Conservation (phyloP, 345 rosid species). For the Punica granatum region DNA sequence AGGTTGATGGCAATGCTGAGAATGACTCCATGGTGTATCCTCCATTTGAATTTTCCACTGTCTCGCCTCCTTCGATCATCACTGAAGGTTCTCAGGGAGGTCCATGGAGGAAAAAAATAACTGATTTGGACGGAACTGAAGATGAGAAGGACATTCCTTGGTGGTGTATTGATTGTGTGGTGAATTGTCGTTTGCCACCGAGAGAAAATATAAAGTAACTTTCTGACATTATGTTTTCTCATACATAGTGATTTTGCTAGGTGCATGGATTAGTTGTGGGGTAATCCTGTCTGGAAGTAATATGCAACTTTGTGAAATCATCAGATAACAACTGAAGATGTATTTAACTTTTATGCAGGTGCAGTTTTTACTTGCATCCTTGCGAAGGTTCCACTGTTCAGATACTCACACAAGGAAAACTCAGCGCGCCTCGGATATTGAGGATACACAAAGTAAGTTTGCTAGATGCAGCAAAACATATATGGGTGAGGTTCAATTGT, state of each 20-base stretch:
- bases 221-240: conserved; percentile 7
- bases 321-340: neutral
- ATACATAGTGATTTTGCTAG: neutral
- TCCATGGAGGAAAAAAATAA: conserved; percentile 93
- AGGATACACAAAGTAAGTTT: conserved; percentile 86
- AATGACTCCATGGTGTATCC: conserved; percentile 82
- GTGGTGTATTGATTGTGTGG: conserved; percentile 92
- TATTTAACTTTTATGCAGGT: conserved; percentile 38
- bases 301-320: neutral
- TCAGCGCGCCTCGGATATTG: conserved; percentile 97
- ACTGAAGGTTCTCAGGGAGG: conserved; percentile 99
- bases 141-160: conserved; percentile 92
- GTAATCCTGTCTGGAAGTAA: neutral
- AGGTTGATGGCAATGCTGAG: conserved; percentile 60
- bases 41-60: conserved; percentile 79
- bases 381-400: conserved; percentile 81
- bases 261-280: neutral
- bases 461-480: neutral
- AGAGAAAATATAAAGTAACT: conserved; percentile 88
- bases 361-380: conserved; percentile 93
- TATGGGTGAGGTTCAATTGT: neutral
- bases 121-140: conserved; percentile 83
- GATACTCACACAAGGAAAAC: conserved; percentile 90
- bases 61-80: conserved; percentile 82
- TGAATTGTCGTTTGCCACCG: conserved; percentile 85